Evolutionary conservation across 176 grass and related monocot genomes (phyloP).

Genomic region (Cenchrus americanus): DNA sequence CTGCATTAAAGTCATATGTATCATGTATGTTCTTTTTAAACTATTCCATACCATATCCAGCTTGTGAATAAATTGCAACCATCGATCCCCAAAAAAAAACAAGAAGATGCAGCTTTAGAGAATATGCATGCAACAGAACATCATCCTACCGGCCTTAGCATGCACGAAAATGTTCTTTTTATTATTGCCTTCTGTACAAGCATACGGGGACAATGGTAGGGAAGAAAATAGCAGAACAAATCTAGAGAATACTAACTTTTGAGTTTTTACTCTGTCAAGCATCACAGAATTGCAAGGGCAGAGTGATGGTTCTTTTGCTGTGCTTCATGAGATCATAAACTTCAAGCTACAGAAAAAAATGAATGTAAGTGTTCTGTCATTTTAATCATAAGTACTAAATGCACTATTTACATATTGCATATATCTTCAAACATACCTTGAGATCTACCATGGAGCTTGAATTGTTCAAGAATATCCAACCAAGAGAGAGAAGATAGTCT

Average conservation of each 20-base stretch:
- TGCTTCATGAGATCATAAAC: not conserved
- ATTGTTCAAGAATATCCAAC: not conserved
- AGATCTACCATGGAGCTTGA: not conserved
- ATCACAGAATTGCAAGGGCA: not conserved
- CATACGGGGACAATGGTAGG: not conserved
- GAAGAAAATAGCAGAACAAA: not conserved
- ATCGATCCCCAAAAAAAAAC: not conserved
- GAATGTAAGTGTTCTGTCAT: not conserved
- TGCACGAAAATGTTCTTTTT: not conserved
- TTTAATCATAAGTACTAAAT: not conserved
- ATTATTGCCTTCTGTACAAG: not conserved
- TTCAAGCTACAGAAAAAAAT: not conserved
- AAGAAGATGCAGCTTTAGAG: not conserved
- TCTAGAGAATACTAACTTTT: not conserved
- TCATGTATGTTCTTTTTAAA: not conserved
- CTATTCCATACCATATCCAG: not conserved
- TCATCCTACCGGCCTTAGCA: not conserved
- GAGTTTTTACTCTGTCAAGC: not conserved
- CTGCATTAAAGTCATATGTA: too few relatives aligned
- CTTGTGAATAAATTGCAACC: not conserved
- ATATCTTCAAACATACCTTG: constrained; percentile 15
- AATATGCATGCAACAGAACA: not conserved
- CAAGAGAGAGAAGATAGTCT: constrained; percentile 32
- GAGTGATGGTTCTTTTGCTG: not conserved
- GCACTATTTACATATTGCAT: not conserved